phyloP scores from a whole-genome alignment of 2,329 filamentous ascomycete genomes.

The Diaporthe ampelina region DNA sequence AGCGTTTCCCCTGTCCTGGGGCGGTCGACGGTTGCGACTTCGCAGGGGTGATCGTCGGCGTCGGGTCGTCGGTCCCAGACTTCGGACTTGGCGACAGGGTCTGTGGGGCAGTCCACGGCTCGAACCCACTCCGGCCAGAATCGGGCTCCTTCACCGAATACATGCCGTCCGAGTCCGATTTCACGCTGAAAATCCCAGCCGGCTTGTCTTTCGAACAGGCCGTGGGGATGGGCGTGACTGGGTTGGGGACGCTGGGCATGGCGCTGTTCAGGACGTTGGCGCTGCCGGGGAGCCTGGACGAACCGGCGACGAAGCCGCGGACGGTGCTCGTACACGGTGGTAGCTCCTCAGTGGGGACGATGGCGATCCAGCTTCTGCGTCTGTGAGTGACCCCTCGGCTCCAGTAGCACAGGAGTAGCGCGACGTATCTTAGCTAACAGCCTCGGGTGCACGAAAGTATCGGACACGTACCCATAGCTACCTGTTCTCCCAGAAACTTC shows the following conservation, averaged over 20 bases:
- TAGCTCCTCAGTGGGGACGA: not conserved
- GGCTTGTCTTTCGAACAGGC: conserved; percentile 38
- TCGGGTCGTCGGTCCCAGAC: not conserved
- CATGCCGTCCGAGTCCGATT: conserved; percentile 30
- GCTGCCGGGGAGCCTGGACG: conserved; percentile 42
- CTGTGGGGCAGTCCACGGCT: conserved; percentile 42
- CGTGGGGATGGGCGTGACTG: conserved; percentile 31
- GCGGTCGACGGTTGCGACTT: conserved; percentile 50
- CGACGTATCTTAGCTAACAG: not conserved
- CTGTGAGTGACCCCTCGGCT: conserved; percentile 42
- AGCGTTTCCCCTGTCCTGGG: conserved; percentile 43
- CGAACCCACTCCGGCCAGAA: conserved; percentile 39
- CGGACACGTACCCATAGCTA: conserved; percentile 40
- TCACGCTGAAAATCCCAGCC: conserved; percentile 40
- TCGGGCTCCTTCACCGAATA: conserved; percentile 46
- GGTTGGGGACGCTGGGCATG: conserved; percentile 38
- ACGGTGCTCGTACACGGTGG: conserved; percentile 19
- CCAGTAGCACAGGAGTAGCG: too few relatives aligned
- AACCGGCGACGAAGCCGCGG: not conserved
- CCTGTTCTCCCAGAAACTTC: conserved; percentile 48
- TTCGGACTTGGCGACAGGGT: conserved; percentile 49
- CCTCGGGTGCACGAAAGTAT: not conserved
- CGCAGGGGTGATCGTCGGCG: conserved; percentile 46
- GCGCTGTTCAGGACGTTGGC: conserved; percentile 43
- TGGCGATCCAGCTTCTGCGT: conserved; percentile 17